Evolutionary conservation across 192 early-diverging fungal genomes (phyloP).

Genomic region (Linnemannia zychae): DNA sequence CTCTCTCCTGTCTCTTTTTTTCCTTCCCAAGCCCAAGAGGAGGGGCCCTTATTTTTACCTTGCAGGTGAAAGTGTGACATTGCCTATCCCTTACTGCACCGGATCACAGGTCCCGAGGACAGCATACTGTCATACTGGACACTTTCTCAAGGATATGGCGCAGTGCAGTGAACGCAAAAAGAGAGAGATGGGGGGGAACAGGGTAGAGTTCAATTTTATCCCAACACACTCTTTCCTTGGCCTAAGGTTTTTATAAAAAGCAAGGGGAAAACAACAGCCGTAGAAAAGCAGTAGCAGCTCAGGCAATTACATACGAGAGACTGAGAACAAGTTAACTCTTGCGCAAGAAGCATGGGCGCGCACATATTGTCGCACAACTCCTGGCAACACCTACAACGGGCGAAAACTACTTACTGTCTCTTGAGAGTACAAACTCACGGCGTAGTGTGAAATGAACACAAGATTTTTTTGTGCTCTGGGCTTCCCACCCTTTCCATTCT

Average conservation of each 20-base stretch:
- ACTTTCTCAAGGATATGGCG: background rate
- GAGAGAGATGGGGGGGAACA: background rate
- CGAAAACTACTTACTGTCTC: background rate
- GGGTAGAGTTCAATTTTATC: background rate
- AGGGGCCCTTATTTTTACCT: background rate
- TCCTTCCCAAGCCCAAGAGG: background rate
- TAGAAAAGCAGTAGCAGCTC: background rate
- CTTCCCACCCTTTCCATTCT: background rate
- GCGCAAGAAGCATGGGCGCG: background rate
- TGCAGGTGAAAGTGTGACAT: background rate
- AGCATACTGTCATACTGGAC: background rate
- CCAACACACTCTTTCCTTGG: background rate
- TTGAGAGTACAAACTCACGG: background rate
- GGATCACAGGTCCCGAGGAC: background rate
- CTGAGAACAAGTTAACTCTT: background rate
- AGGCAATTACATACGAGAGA: background rate
- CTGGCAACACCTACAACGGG: background rate
- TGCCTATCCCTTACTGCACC: background rate
- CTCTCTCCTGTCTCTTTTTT: background rate
- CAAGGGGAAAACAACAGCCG: background rate
- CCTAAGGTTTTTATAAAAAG: background rate
- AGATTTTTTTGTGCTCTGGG: background rate
- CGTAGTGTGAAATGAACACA: background rate
- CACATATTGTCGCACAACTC: background rate
- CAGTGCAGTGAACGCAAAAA: background rate